Conservation (phyloP, 768 basidiomycete genomes). For the Amanita phalloides region DNA sequence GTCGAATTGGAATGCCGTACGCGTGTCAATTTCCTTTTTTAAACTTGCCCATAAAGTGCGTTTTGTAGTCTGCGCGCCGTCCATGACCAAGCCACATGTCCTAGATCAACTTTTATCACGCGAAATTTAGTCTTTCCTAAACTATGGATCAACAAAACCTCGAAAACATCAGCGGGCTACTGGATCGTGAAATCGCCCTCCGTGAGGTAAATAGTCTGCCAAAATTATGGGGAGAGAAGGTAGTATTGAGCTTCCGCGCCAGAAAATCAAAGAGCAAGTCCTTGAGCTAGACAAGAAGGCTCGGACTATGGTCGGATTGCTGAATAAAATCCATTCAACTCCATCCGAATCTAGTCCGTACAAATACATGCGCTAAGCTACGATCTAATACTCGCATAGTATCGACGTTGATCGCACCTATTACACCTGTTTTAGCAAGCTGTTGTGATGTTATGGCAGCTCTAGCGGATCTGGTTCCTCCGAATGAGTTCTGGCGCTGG, state of each 20-base stretch:
- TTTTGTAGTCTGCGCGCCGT: too few relatives aligned
- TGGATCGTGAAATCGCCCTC: slow-evolving; percentile 2
- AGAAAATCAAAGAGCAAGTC: slow-evolving; percentile 79
- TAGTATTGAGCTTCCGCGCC: slow-evolving; percentile 7
- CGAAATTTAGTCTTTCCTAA: background rate
- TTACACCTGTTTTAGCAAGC: slow-evolving; percentile 42
- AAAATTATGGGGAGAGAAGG: background rate
- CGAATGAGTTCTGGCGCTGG: slow-evolving; percentile 75
- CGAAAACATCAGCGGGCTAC: slow-evolving; percentile 1
- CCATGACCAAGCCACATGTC: too few relatives aligned
- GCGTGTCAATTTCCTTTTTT: too few relatives aligned
- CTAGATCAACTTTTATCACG: background rate
- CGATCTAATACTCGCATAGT: slow-evolving; percentile 28
- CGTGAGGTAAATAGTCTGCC: slow-evolving; percentile 3
- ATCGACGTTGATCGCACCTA: slow-evolving; percentile 42
- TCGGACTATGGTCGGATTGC: slow-evolving; percentile 57
- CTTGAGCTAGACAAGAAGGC: slow-evolving; percentile 66
- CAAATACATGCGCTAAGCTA: slow-evolving; percentile 3
- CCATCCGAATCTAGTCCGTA: slow-evolving; percentile 44
- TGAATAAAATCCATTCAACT: slow-evolving; percentile 78
- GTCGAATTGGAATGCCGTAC: background rate
- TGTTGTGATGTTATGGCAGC: slow-evolving; percentile 39
- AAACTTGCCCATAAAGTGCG: background rate
- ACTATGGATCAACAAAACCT: slow-evolving; percentile 3
- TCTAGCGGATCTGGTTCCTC: slow-evolving; percentile 52